Evolutionary conservation across 768 basidiomycete genomes (phyloP).

Genomic region (Roridomyces roridus): DNA sequence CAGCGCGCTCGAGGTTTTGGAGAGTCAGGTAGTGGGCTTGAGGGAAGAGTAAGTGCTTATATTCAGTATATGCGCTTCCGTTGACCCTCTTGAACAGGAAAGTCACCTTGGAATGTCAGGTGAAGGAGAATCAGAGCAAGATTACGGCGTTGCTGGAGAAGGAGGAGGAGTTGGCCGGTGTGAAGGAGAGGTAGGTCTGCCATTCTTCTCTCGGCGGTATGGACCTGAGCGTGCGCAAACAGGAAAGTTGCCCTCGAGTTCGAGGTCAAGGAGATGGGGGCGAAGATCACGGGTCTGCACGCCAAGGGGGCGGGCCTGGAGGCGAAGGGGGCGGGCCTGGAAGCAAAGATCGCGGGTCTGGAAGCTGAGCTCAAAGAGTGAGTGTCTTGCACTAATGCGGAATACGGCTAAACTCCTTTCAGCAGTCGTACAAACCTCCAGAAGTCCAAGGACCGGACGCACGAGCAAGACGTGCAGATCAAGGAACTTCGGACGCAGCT

Average conservation of each 20-base stretch:
- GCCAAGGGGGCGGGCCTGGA: constrained; percentile 3
- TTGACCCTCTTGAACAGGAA: constrained; percentile 4
- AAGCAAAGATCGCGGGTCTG: background rate
- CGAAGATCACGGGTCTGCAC: constrained; percentile 4
- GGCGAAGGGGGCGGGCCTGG: constrained; percentile 5
- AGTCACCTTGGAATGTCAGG: constrained; percentile 8
- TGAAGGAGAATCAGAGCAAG: constrained; percentile 12
- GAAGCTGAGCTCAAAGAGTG: constrained; percentile 14
- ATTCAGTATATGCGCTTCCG: background rate
- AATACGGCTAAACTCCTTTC: too few relatives aligned
- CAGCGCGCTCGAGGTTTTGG: background rate
- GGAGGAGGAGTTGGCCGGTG: background rate
- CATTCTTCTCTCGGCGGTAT: too few relatives aligned
- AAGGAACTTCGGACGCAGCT: background rate
- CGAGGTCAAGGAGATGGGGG: constrained; percentile 9
- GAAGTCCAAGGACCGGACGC: constrained; percentile 1
- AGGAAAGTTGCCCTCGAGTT: constrained; percentile 12
- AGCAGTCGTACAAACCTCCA: constrained; percentile 12
- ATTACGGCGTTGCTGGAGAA: background rate
- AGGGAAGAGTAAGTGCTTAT: constrained; percentile 8
- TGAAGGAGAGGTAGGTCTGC: constrained; percentile 10
- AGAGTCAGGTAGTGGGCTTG: background rate
- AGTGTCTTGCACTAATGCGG: background rate
- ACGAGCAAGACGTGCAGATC: background rate
- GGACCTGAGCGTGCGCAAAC: too few relatives aligned